phyloP scores from a whole-genome alignment of 164 flowering plant genomes.

The Umbilicus rupestris region DNA sequence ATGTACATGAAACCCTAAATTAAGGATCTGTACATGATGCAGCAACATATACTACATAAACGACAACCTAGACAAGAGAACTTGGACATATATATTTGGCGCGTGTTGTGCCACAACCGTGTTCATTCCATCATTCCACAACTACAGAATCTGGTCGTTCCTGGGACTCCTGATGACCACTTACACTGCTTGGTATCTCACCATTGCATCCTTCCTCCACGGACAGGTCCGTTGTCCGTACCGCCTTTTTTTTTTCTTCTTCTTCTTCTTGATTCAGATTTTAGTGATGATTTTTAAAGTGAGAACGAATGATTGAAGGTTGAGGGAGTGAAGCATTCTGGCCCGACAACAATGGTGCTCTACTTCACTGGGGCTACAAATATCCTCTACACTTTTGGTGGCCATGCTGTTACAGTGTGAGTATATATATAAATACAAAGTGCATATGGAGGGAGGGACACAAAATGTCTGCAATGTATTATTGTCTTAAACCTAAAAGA shows the following conservation, averaged over 20 bases:
- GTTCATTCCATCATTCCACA: constrained; percentile 67
- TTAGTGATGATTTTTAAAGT: not conserved
- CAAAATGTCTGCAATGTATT: not conserved
- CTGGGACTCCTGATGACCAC: constrained; percentile 60
- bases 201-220: constrained; percentile 61
- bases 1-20: not conserved
- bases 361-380: constrained; percentile 79
- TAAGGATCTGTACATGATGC: constrained; percentile 15
- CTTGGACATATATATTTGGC: constrained; percentile 74
- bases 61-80: constrained; percentile 68
- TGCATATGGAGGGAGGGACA: not conserved
- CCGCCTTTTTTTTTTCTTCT: not conserved
- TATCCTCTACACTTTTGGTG: constrained; percentile 75
- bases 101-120: constrained; percentile 78
- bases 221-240: too few species aligned
- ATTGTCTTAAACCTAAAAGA: not conserved
- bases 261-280: not conserved
- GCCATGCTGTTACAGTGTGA: constrained; percentile 80
- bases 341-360: constrained; percentile 53
- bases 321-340: constrained; percentile 69
- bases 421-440: not conserved
- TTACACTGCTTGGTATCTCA: constrained; percentile 66
- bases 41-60: constrained; percentile 73
- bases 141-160: constrained; percentile 69
- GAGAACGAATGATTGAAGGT: constrained; percentile 22